phyloP scores from a whole-genome alignment of 192 early-diverging fungal genomes.

The Coemansia erecta region DNA sequence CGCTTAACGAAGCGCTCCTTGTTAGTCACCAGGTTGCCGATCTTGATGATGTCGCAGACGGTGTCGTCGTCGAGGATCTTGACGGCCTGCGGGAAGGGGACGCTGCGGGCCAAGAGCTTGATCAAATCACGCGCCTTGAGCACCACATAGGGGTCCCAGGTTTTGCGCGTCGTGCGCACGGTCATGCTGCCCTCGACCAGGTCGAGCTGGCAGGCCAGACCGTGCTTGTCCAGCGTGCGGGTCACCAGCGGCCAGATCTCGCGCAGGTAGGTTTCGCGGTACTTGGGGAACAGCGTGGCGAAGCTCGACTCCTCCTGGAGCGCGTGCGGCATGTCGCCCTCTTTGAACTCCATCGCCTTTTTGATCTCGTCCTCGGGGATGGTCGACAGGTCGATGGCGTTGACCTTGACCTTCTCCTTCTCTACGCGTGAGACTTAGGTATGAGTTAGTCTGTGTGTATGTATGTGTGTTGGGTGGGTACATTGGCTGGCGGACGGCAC shows the following conservation, averaged over 20 bases:
- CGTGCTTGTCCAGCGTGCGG: slow-evolving; percentile 75
- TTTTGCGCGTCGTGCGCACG: slow-evolving; percentile 94
- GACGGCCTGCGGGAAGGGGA: slow-evolving; percentile 88
- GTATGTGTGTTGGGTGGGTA: no score
- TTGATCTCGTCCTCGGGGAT: slow-evolving; percentile 55
- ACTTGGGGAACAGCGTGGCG: slow-evolving; percentile 97
- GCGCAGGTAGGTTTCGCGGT: slow-evolving; percentile 90
- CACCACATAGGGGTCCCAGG: slow-evolving; percentile 92
- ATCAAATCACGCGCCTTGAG: slow-evolving; percentile 93
- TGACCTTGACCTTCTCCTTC: slow-evolving; percentile 21
- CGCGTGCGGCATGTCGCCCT: slow-evolving; percentile 65
- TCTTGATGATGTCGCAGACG: slow-evolving; percentile 95
- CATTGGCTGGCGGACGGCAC: not conserved
- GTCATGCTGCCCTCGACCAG: slow-evolving; percentile 98
- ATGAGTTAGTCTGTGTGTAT: not conserved
- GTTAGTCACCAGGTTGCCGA: slow-evolving; percentile 90
- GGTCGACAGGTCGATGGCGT: slow-evolving; percentile 30
- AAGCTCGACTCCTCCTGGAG: slow-evolving; percentile 95
- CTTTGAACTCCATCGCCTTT: slow-evolving; percentile 85
- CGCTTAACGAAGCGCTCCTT: slow-evolving; percentile 98
- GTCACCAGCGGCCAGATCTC: slow-evolving; percentile 92
- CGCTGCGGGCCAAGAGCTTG: slow-evolving; percentile 90
- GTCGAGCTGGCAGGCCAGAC: slow-evolving; percentile 86
- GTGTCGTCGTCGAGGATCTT: slow-evolving; percentile 91
- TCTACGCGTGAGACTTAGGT: not conserved